Evolutionary conservation across 2,329 filamentous ascomycete species (phyloP), one percentile per base, ranked within the genome.

Genomic region (Scleromitrula shiraiana): DNA sequence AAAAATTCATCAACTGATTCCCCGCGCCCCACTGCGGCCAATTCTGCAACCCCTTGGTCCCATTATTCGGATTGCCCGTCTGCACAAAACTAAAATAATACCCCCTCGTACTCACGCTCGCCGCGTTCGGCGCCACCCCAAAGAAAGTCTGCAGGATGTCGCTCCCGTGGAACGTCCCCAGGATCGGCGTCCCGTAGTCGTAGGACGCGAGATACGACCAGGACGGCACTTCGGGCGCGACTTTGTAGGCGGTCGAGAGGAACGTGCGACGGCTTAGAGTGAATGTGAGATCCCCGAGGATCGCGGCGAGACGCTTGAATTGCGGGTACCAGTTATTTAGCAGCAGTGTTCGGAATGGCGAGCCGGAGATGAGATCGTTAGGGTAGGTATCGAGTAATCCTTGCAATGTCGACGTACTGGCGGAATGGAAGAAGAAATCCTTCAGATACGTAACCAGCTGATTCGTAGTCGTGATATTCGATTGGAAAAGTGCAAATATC

Each of bases 131-230:
- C 0, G 49, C 74, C n/a, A 58, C 48, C 1, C 57, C 59, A 27
- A 56, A 49, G 53, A 88, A 88, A 0, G 85, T 75, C 61, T 85
- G 78, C 3, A 87, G 56, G 1, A 90, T 57, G 56, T 90, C 86
- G 1, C 75, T 78, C 12, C 67, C 82, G 63, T 93, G 88, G 66
- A 88, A 85, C 0, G 85, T 90, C 15, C 88, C 87, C 0, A 91
- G 64, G 40, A 90, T 66, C 0, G 86, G 82, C 0, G 80, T 83
- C 8, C 82, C 82, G 61, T 82, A 79, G 68, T 83, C 66, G 66
- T 90, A 90, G 0, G 79, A 82, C 0, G 82, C 68, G 1, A 93
- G 74, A 66, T 89, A 93, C 0, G 82, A 87, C 85, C 85, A 93
- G 1, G 71, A 68, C 0, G 80, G 79, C 0, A 88, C 77, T 26